These are phyloP conservation scores for Lobosporangium transversale DNA, from an alignment of 192 early-diverging fungal species.

Conservation along the genomic window DNA sequence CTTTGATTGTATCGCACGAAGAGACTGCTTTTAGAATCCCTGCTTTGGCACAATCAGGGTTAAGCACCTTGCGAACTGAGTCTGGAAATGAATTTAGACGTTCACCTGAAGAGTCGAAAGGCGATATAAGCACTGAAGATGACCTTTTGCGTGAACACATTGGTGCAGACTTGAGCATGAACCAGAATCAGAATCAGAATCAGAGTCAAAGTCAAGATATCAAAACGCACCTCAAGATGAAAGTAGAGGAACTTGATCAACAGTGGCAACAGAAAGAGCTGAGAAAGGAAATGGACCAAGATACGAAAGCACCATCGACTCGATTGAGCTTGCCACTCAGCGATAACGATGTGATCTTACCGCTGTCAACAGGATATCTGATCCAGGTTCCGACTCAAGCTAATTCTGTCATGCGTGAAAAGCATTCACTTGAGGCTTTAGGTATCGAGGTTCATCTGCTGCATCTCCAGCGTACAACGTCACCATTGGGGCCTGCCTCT, in stretches of 20 bases:
- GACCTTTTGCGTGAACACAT: background rate
- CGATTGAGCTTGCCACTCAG: too few relatives aligned
- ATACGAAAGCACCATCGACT: background rate
- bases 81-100: background rate
- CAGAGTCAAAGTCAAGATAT: conserved; percentile 26
- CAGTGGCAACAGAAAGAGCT: background rate
- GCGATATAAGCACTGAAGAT: conserved; percentile 5
- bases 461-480: conserved; percentile 26
- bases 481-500: background rate
- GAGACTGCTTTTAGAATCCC: conserved; percentile 7
- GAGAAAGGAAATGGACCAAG: background rate
- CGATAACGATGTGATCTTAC: conserved; percentile 53
- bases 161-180: background rate
- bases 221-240: conserved; percentile 14
- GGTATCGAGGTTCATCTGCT: conserved; percentile 56
- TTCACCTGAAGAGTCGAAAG: background rate
- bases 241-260: conserved; percentile 1
- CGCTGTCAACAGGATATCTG: conserved; percentile 61
- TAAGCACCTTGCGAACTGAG: background rate
- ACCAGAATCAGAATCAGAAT: background rate
- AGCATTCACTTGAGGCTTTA: conserved; percentile 52
- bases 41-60: background rate
- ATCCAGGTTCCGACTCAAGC: conserved; percentile 55
- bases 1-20: conserved; percentile 51
- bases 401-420: conserved; percentile 55